phyloP scores from a whole-genome alignment of 106 monocot species.

The Narthecium ossifragum region DNA sequence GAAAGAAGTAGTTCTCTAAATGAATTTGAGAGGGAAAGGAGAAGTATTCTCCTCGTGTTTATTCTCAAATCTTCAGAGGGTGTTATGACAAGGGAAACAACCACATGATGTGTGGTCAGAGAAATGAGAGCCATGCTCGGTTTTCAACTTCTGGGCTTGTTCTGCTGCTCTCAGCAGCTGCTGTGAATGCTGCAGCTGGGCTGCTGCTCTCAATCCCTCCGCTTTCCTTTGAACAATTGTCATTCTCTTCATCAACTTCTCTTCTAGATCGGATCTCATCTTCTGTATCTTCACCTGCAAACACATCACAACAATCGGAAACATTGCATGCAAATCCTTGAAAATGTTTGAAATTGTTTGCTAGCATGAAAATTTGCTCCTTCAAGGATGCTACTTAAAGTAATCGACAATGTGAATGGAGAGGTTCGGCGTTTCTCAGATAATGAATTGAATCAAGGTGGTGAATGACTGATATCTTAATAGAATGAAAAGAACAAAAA shows the following conservation, averaged over 20 bases:
- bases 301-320: not conserved
- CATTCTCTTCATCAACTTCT: constrained; percentile 92
- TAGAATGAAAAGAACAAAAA: too few relatives aligned
- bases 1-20: too few relatives aligned
- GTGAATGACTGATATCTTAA: too few relatives aligned
- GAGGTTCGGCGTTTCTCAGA: too few relatives aligned
- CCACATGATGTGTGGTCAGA: constrained; percentile 31
- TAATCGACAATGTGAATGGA: too few relatives aligned
- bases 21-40: constrained; percentile 1
- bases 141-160: constrained; percentile 55
- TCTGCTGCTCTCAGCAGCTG: constrained; percentile 52
- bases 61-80: not conserved
- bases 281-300: constrained; percentile 92
- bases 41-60: too few relatives aligned
- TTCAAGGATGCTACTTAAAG: too few relatives aligned
- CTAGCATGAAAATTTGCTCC: too few relatives aligned
- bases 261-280: constrained; percentile 82
- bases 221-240: constrained; percentile 53
- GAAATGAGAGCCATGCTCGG: constrained; percentile 7
- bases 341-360: too few relatives aligned
- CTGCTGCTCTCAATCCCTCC: constrained; percentile 74
- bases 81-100: constrained; percentile 48
- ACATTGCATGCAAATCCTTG: too few relatives aligned
- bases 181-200: constrained; percentile 69
- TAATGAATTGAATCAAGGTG: too few relatives aligned